phyloP scores from a whole-genome alignment of 225 moss, liverwort and hornwort genomes.

The Anthoceros angustus region DNA sequence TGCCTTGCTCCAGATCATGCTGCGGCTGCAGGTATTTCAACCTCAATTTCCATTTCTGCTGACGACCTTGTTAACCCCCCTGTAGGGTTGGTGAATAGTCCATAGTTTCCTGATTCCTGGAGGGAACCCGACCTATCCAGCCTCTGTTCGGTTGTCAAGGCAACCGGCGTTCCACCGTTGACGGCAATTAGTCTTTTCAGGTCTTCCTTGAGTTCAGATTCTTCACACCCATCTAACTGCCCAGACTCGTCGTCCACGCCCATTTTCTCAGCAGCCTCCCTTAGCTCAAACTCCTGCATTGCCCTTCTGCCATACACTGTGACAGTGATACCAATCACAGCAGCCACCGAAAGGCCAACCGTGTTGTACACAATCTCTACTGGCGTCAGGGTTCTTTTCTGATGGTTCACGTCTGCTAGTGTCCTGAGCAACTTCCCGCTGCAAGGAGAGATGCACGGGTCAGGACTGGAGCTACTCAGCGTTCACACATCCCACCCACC shows the following conservation, averaged over 20 bases:
- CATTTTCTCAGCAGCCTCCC: conserved; percentile 79
- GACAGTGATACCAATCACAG: conserved; percentile 37
- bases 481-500: background rate
- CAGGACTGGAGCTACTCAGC: background rate
- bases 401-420: conserved; percentile 56
- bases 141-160: too few species aligned
- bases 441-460: conserved; percentile 7
- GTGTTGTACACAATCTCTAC: conserved; percentile 59
- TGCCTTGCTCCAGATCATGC: too few species aligned
- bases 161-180: too few species aligned
- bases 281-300: conserved; percentile 69
- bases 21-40: too few species aligned
- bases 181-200: too few species aligned
- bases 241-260: conserved; percentile 16
- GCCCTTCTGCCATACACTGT: conserved; percentile 68
- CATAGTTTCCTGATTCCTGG: too few species aligned
- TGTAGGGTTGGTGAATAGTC: too few species aligned
- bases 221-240: background rate
- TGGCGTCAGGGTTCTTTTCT: conserved; percentile 51
- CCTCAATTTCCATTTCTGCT: too few species aligned
- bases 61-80: too few species aligned
- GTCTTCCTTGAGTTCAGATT: too few species aligned
- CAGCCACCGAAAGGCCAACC: conserved; percentile 42
- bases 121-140: too few species aligned
- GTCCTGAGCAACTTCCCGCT: conserved; percentile 81